Conservation (phyloP, 306 rosid species). For the Phaseolus lunatus region DNA sequence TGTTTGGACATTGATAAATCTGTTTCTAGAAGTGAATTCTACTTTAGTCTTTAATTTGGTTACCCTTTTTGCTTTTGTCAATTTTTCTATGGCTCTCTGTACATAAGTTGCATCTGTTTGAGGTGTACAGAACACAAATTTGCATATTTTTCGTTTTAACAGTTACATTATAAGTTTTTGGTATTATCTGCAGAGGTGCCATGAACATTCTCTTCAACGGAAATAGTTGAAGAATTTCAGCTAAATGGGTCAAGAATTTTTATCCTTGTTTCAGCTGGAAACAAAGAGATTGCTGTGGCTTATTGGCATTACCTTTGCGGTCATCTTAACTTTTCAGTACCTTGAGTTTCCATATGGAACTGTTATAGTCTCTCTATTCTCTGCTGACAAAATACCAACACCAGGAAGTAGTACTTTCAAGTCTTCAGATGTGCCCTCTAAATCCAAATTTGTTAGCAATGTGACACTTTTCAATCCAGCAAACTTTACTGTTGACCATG, state of each 20-base stretch:
- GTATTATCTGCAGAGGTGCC: slow-evolving; percentile 55
- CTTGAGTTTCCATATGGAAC: slow-evolving; percentile 64
- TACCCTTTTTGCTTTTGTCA: neutral
- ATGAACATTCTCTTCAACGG: slow-evolving; percentile 43
- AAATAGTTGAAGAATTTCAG: slow-evolving; percentile 23
- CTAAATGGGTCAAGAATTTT: slow-evolving; percentile 64
- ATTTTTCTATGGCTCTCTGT: neutral
- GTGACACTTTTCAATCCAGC: slow-evolving; percentile 36
- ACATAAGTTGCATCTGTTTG: slow-evolving; percentile 4
- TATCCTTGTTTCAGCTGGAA: slow-evolving; percentile 56
- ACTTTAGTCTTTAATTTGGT: neutral
- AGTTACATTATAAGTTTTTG: slow-evolving; percentile 19
- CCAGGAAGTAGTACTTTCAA: slow-evolving; percentile 42
- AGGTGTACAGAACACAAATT: neutral
- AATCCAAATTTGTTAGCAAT: slow-evolving; percentile 38
- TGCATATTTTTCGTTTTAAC: slow-evolving; percentile 16
- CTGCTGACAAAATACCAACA: slow-evolving; percentile 45
- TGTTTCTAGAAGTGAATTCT: neutral
- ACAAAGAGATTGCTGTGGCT: slow-evolving; percentile 69
- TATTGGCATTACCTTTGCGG: slow-evolving; percentile 58
- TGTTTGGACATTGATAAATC: neutral
- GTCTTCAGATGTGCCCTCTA: slow-evolving; percentile 38
- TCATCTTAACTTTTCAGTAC: slow-evolving; percentile 60
- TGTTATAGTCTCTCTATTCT: slow-evolving; percentile 52
- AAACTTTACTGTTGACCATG: slow-evolving; percentile 29